Evolutionary conservation across 2,329 filamentous ascomycete species (phyloP).

Genomic region (Monosporascus cannonballus): DNA sequence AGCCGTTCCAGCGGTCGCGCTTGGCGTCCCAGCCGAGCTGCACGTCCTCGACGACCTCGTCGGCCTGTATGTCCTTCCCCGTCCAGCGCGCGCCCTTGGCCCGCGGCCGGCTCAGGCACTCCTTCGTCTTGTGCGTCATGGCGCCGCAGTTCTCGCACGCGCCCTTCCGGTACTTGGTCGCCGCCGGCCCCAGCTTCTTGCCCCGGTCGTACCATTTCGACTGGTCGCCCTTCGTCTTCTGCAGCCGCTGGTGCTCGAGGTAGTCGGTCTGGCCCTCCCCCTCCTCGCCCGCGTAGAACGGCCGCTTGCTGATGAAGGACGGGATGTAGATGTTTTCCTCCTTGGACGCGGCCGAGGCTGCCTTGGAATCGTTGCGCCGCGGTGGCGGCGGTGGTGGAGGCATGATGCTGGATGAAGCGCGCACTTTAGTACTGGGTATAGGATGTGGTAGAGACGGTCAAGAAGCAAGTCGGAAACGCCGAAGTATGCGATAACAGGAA

Average conservation of each 20-base stretch:
- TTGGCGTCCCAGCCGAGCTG: constrained; percentile 95
- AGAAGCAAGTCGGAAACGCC: too few relatives aligned
- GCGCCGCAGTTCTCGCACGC: constrained; percentile 98
- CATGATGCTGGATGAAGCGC: constrained; percentile 20
- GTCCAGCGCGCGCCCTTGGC: constrained; percentile 90
- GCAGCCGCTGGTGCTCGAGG: constrained; percentile 89
- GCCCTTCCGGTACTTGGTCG: constrained; percentile 96
- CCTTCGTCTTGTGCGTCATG: constrained; percentile 93
- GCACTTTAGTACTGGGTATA: too few relatives aligned
- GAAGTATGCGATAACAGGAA: too few relatives aligned
- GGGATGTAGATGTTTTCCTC: constrained; percentile 99
- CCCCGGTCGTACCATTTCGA: constrained; percentile 93
- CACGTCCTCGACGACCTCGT: constrained; percentile 81
- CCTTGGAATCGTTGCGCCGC: constrained; percentile 24
- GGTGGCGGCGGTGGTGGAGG: constrained; percentile 36
- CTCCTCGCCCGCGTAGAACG: constrained; percentile 85
- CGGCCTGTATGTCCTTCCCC: constrained; percentile 86
- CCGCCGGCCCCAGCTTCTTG: constrained; percentile 74
- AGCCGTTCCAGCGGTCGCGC: constrained; percentile 97
- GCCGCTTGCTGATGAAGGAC: constrained; percentile 94
- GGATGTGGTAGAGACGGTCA: too few relatives aligned
- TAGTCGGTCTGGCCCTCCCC: constrained; percentile 75
- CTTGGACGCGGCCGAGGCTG: constrained; percentile 50
- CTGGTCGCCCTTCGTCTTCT: constrained; percentile 64
- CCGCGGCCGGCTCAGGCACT: constrained; percentile 82